A percentile compares a stretch with the other conserved stretches of the same genome.
These are phyloP conservation scores for Ogataea sp. DNA, from an alignment of 805 yeast genomes.

Conservation along the genomic window DNA sequence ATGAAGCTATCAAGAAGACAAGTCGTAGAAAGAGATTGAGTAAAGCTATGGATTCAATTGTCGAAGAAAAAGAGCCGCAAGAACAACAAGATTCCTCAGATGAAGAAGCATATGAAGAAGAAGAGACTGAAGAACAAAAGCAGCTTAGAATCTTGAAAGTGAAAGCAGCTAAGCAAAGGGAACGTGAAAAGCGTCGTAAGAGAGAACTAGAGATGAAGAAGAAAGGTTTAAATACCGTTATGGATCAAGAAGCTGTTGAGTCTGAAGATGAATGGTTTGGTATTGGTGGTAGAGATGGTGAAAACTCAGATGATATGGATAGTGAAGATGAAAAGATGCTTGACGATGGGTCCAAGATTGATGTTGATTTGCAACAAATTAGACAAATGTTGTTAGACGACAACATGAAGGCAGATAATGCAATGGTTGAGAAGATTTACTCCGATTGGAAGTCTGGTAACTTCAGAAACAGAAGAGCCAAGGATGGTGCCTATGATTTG, in stretches of 20 bases:
- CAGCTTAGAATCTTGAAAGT: constrained; percentile 13
- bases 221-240: constrained; percentile 48
- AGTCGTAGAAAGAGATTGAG: background rate
- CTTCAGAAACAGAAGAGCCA: constrained; percentile 49
- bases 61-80: constrained; percentile 12
- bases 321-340: constrained; percentile 75
- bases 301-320: constrained; percentile 48
- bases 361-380: constrained; percentile 49
- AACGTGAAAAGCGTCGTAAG: constrained; percentile 16
- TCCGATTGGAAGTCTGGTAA: constrained; percentile 70
- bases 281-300: constrained; percentile 66
- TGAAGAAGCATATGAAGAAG: constrained; percentile 7
- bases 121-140: constrained; percentile 31
- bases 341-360: constrained; percentile 56
- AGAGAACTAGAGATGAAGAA: constrained; percentile 46
- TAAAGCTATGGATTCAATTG: background rate
- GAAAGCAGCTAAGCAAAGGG: constrained; percentile 16
- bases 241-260: constrained; percentile 82
- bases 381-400: constrained; percentile 51
- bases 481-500: constrained; percentile 44
- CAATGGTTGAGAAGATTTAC: constrained; percentile 55
- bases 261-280: constrained; percentile 88
- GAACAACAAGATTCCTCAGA: constrained; percentile 5
- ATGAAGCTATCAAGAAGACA: constrained; percentile 9
- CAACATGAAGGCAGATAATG: constrained; percentile 53